Evolutionary conservation across 129 eudicot species (phyloP), one percentile per base, ranked within the genome.

Genomic region (Ambrosia trifida): DNA sequence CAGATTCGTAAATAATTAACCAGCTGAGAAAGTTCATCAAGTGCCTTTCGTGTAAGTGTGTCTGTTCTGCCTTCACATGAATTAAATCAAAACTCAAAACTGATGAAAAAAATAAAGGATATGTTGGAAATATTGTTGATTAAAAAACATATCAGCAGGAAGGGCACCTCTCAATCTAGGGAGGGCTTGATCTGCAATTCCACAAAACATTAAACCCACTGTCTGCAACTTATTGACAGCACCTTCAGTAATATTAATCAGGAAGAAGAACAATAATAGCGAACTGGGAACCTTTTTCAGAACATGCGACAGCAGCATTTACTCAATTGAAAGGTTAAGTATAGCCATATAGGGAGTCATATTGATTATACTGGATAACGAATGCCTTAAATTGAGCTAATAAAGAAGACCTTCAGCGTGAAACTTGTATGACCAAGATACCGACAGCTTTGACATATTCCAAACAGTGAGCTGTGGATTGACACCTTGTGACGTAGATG

Each of bases 361-460:
- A 24, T 63, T 14, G 61, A 61, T 11, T 52, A 11, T 41, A 31
- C 18, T 36, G 46, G 5, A 41, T 51, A 44, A 47, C 35, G 30
- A 11, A 57, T 20, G 50, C 2, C 30, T 53, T 67, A 12, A 51
- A 12, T 50, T 1, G 18, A 11, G 65, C 44, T 10, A 30, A 51
- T 11, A 60, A 47, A 78, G 31, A 87, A 57, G 47, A 94, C 99
- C 94, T 84, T 94, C 87, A 30, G 57, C 76, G n/a, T 76, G 83
- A 76, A 94, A 86, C 62, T 80, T 82, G 82, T 90, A 94, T 2
- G 99, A 89, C 96, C 96, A 94, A 11, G 84, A 73, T 64, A 64
- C 57, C 14, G 86, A 72, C 56, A 85, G 75, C 74, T 86, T 85
- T 45, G 95, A 82, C 90, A 94, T 80, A 76, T 83, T 87, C 99